Evolutionary conservation across 305 asterid species (phyloP).

Genomic region (Fraxinus albicans): DNA sequence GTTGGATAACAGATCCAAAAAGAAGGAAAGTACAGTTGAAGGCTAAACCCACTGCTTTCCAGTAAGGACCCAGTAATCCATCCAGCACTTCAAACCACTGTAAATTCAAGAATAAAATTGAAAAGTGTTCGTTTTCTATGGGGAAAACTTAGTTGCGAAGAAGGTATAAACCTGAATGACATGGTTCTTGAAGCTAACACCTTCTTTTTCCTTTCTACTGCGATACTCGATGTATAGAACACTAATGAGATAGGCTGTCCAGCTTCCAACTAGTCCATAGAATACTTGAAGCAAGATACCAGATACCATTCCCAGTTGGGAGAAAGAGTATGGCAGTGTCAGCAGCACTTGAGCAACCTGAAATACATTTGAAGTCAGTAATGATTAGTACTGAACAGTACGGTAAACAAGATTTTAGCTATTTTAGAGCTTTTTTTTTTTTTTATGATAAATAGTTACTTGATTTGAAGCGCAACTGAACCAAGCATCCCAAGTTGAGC

Average conservation of each 20-base stretch:
- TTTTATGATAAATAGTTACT: background rate
- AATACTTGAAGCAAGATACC: slow-evolving; percentile 44
- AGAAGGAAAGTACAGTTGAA: slow-evolving; percentile 59
- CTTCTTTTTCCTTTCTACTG: slow-evolving; percentile 49
- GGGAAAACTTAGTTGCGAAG: background rate
- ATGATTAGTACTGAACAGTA: background rate
- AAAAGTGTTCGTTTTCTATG: background rate
- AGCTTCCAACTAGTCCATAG: slow-evolving; percentile 49
- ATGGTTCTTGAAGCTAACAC: slow-evolving; percentile 50
- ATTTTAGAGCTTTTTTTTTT: background rate
- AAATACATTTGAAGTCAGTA: background rate
- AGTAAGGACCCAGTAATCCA: slow-evolving; percentile 18
- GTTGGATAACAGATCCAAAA: slow-evolving; percentile 56
- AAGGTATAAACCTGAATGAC: slow-evolving; percentile 39
- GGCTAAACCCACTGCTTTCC: slow-evolving; percentile 55
- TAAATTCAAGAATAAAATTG: background rate
- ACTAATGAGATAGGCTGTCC: slow-evolving; percentile 57
- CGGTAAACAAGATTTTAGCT: background rate
- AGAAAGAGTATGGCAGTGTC: slow-evolving; percentile 19
- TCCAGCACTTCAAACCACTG: slow-evolving; percentile 33
- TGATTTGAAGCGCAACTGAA: slow-evolving; percentile 1
- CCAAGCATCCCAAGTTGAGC: slow-evolving; percentile 4
- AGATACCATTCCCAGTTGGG: slow-evolving; percentile 45
- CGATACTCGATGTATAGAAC: slow-evolving; percentile 46
- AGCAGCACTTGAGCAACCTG: slow-evolving; percentile 54